Conservation (phyloP, 1,139 yeast genomes). For the Pneumocystis oryctolagi region DNA sequence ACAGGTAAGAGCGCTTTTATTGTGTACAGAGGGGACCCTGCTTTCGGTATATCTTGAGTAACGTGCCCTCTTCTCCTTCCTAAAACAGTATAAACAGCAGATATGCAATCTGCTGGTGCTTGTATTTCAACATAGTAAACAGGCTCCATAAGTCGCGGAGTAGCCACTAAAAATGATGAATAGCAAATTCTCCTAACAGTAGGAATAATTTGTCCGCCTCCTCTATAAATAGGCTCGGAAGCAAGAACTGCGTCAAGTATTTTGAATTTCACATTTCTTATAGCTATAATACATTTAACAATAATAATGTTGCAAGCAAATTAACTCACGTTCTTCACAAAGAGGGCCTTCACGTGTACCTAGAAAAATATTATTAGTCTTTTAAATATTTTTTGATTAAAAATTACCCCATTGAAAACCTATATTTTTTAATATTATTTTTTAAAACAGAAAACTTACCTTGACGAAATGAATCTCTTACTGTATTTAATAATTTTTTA, state of each 20-base stretch:
- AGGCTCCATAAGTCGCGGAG: conserved; percentile 76
- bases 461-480: conserved; percentile 43
- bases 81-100: conserved; percentile 39
- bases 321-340: conserved; percentile 46
- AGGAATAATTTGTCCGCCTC: conserved; percentile 68
- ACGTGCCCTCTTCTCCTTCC: conserved; percentile 56
- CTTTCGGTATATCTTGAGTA: conserved; percentile 38
- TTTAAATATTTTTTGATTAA: background rate
- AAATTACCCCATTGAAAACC: background rate
- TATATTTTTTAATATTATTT: background rate
- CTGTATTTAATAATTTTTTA: conserved; percentile 32
- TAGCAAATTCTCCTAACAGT: conserved; percentile 74
- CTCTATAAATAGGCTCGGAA: conserved; percentile 34
- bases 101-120: conserved; percentile 36
- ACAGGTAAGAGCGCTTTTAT: conserved; percentile 64
- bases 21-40: conserved; percentile 57
- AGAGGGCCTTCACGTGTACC: conserved; percentile 76
- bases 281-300: conserved; percentile 21
- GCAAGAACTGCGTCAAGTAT: conserved; percentile 49
- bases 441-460: conserved; percentile 29
- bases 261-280: conserved; percentile 56
- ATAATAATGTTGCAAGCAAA: background rate
- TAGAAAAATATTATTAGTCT: conserved; percentile 40
- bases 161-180: conserved; percentile 61
- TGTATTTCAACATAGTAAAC: conserved; percentile 48